Percentiles rank a stretch among this genome's conserved stretches.
phyloP scores from a whole-genome alignment of 768 basidiomycete genomes.

The Coprinopsis strossmayeri region DNA sequence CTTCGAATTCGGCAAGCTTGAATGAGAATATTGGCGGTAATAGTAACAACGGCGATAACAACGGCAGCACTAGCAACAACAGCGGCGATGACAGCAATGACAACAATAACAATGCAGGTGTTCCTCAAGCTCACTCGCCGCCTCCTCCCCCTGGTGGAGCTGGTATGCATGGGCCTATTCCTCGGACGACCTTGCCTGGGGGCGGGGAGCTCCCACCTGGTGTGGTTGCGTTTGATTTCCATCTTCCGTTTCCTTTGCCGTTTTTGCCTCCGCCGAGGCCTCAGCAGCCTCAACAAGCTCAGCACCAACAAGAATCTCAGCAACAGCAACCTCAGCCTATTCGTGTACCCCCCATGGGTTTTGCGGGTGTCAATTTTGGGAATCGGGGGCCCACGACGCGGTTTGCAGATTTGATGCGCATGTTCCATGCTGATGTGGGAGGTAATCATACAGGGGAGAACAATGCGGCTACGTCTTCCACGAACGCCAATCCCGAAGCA shows the following conservation, averaged over 20 bases:
- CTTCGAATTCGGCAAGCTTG: conserved; percentile 1
- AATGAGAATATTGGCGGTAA: neutral
- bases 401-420: neutral
- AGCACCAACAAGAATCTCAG: neutral
- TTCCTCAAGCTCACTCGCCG: neutral
- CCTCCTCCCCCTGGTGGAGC: conserved; percentile 2
- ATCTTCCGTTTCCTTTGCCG: neutral
- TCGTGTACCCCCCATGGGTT: neutral
- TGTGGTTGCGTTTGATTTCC: conserved; percentile 9
- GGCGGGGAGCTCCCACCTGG: conserved; percentile 7
- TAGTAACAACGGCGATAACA: neutral
- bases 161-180: neutral
- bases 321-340: conserved; percentile 11
- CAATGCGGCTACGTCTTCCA: neutral
- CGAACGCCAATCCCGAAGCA: neutral
- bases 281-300: neutral
- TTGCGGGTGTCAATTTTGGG: conserved; percentile 9
- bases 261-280: neutral
- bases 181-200: neutral
- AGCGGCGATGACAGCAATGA: neutral
- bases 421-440: neutral
- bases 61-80: neutral
- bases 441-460: neutral
- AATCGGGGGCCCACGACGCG: neutral
- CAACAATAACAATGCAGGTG: too few relatives aligned